Base-by-base conservation (phyloP, 176 grass and related monocot species). In the Cymbopogon citratus region DNA sequence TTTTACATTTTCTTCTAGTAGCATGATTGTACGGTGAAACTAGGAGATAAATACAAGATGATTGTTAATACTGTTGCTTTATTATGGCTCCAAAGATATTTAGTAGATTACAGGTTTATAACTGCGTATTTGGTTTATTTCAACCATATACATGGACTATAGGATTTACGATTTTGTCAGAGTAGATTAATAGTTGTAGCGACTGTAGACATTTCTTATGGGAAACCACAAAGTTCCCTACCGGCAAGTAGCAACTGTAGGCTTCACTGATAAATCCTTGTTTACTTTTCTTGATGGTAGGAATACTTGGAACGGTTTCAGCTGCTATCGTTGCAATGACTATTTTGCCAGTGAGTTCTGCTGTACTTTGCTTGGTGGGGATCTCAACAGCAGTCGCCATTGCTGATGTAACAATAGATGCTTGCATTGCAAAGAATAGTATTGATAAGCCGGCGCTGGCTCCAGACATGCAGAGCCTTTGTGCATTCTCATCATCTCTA, bases 371-470 rank as follows among this genome's bases (percentile, higher is more conserved):
- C 75, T 84, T 97, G 39, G 16, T 97, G 25, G 91, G 92, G 63
- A 80, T 97, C 25, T 91, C 90, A 57, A 89, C 90, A 16, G 83
- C 80, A 15, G 84, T 94, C 27, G 94, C 92, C 31, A 94, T 97
- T 77, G 92, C 88, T 1, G 92, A 97, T 81, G 92, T 94, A 36
- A 97, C 90, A 11, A 94, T 97, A 63, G 92, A 97, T 75, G 94
- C 92, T 16, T 97, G 92, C 78, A 97, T 97, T 6, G 94, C 90
- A 3, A 97, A 89, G 85, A 97, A 97, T 7, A 94, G 94, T 85
- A 94, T 97, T 66, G 88, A 94, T 69, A 92, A 92, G 72, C 94
- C 92, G 29, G 71, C 69, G 18, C 77, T 97, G 21, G 94, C 92
- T 26, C 89, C 94, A 21, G 94, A 97, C 57, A 94, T 97, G 83